Base-by-base conservation (phyloP, 2,329 filamentous ascomycete genomes). In the Lasiodiplodia theobromae region DNA sequence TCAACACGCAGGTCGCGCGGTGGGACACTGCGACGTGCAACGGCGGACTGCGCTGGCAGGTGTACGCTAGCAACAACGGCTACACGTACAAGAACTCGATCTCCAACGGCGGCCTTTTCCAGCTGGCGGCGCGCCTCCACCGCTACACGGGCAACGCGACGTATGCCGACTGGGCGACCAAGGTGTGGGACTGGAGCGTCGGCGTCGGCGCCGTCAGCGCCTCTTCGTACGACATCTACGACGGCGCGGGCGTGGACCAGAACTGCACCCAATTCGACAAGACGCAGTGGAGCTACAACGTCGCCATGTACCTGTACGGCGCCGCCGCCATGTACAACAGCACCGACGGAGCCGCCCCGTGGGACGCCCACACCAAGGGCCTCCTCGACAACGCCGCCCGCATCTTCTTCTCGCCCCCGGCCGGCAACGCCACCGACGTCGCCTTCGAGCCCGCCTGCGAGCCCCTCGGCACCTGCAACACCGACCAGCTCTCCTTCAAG, bases 11-110 rank as follows among this genome's bases (percentile, higher is more conserved):
- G 74, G 88, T 87, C 2, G 79, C 80, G 23, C 87, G 92, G 25
- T 95, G 92, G 91, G 89, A 96, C 72, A 81, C 80, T 2, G 74
- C 80, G 0, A 84, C 83, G 0, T 97, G 93, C 78, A 83, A 81
- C 57, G 93, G 93, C 62, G 93, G 93, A 11, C 80, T 97, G 72
- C 88, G 91, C 71, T 97, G 94, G 94, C 93, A 97, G 81, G 91
- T 96, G 70, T 94, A 91, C 81, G 85, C 87, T 14, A 92, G 90
- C 81, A 94, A 94, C 81, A 87, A 85, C 68, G 92, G 92, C 5
- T 88, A 84, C 72, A 79, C 80, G 66, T 88, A 86, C 73, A 88
- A 88, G 72, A 88, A 88, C 72, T 82, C 84, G 25, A 85, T 88
- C 70, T 86, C 84, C 14, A 88, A 88, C 71, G 86, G 86, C 3